Conservation (phyloP, 371 early-diverging fungal genomes). For the Coemansia sp. region DNA sequence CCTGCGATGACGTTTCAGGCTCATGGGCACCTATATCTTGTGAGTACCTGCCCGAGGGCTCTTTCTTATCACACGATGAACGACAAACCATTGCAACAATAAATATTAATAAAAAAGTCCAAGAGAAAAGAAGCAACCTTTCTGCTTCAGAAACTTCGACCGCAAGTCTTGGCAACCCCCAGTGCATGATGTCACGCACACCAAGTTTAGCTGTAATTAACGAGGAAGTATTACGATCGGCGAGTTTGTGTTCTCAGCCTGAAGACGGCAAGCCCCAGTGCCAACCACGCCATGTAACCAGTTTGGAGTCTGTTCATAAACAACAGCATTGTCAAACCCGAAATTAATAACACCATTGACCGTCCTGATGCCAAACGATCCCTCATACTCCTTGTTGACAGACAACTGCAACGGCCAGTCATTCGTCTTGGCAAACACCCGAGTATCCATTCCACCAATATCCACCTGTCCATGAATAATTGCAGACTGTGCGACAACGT, state of each 20-base stretch:
- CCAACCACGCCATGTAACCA: conserved; percentile 32
- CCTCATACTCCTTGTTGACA: conserved; percentile 15
- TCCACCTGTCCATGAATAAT: conserved; percentile 22
- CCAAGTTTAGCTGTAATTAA: not conserved
- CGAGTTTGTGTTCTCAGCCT: conserved; percentile 22
- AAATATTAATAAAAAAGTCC: not conserved
- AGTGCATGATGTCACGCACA: not conserved
- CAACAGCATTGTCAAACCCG: conserved; percentile 4
- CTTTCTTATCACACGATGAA: not conserved
- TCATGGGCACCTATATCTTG: not conserved
- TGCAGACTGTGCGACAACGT: conserved; percentile 20
- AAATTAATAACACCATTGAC: conserved; percentile 22
- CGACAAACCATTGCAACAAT: not conserved
- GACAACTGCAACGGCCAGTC: conserved; percentile 31
- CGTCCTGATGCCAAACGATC: conserved; percentile 27
- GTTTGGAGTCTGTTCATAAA: conserved; percentile 2
- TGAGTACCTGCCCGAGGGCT: not conserved
- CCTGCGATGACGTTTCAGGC: not conserved
- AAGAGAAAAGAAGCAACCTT: not conserved
- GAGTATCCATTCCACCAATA: conserved; percentile 1
- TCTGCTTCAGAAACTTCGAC: not conserved
- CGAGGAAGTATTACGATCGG: conserved; percentile 25
- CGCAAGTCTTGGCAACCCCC: conserved; percentile 3
- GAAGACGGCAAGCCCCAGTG: conserved; percentile 14
- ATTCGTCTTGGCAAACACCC: conserved; percentile 9